phyloP scores from a whole-genome alignment of 2,329 filamentous ascomycete genomes.

The Rhinocladiella mackenziei region DNA sequence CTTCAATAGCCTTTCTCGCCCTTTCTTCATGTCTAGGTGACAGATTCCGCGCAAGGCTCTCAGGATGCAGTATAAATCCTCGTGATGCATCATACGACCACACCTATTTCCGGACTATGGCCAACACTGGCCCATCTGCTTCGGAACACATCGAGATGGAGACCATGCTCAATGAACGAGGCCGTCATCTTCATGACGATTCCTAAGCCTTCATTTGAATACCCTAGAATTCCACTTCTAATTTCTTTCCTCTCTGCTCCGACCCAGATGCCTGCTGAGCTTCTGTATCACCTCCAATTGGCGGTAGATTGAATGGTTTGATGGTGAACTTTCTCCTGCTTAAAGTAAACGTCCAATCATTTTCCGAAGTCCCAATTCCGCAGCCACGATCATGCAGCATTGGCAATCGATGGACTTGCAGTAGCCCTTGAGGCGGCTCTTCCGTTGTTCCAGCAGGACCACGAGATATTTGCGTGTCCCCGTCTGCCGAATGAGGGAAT shows the following conservation, averaged over 20 bases:
- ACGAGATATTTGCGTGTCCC: slow-evolving; percentile 32
- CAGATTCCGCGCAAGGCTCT: slow-evolving; percentile 47
- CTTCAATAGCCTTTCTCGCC: slow-evolving; percentile 45
- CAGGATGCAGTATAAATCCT: slow-evolving; percentile 43
- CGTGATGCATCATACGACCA: slow-evolving; percentile 50
- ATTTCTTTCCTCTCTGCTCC: slow-evolving; percentile 55
- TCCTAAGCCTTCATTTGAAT: not conserved
- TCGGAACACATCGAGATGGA: slow-evolving; percentile 63
- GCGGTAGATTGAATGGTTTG: slow-evolving; percentile 83
- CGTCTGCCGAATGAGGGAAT: slow-evolving; percentile 59
- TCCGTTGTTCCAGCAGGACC: slow-evolving; percentile 52
- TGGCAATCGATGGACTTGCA: slow-evolving; percentile 77
- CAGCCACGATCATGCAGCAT: slow-evolving; percentile 85
- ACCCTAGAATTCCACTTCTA: slow-evolving; percentile 70
- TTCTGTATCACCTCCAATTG: slow-evolving; percentile 70
- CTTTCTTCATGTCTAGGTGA: slow-evolving; percentile 55
- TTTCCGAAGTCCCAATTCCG: slow-evolving; percentile 64
- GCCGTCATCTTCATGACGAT: slow-evolving; percentile 33
- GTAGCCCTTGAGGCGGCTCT: slow-evolving; percentile 78
- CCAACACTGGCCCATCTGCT: slow-evolving; percentile 50
- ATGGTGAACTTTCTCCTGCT: slow-evolving; percentile 81
- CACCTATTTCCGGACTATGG: slow-evolving; percentile 54
- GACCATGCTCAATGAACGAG: slow-evolving; percentile 51
- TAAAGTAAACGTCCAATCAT: slow-evolving; percentile 86
- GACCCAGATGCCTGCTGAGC: slow-evolving; percentile 50